Evolutionary conservation across 2,329 filamentous ascomycete genomes (phyloP), one percentile per base, ranked within the genome.

Genomic region (Berkeleyomyces basicola): DNA sequence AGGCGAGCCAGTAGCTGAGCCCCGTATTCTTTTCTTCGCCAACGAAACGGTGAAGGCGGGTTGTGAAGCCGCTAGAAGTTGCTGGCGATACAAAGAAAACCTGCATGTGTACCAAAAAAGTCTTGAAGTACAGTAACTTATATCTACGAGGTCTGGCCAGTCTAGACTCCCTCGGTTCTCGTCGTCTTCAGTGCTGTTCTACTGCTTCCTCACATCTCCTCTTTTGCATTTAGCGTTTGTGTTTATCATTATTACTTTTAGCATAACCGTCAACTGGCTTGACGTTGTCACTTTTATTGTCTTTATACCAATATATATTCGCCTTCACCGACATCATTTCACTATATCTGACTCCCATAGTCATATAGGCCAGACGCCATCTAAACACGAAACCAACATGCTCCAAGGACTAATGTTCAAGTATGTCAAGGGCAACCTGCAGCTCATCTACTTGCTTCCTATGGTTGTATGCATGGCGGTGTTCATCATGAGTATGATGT

Each of bases 401-500:
- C 62, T 64, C 14, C 58, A 58, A 7, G 33, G 23, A 39, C 40
- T 62, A 16, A 44, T 58, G 9, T 40, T 64, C 6, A 64, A 62
- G n/a, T 57, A 59, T 9, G 46, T 59, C 46, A 59, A 59, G 40
- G 61, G 59, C 39, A 59, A 63, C 33, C 47, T 69, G 63, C 65
- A 69, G 63, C 68, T 73, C 44, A 63, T 70, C 46, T 68, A 73
- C 42, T 64, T 75, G 40, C 44, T 75, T 23, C 75, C 74, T 58
- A 63, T 76, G 66, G 67, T 71, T 36, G 67, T 75, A 46, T 71
- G 72, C 64, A 67, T 75, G 49, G 71, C 71, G 66, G 72, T 70
- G 43, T 72, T 76, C 63, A 68, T 76, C 44, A 70, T 76, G 16
- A 71, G 71, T 14, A 71, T 71, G 51, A 68, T 76, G n/a, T 70